Conservation (phyloP, 208 protist genomes). For the Trypanosoma brucei region DNA sequence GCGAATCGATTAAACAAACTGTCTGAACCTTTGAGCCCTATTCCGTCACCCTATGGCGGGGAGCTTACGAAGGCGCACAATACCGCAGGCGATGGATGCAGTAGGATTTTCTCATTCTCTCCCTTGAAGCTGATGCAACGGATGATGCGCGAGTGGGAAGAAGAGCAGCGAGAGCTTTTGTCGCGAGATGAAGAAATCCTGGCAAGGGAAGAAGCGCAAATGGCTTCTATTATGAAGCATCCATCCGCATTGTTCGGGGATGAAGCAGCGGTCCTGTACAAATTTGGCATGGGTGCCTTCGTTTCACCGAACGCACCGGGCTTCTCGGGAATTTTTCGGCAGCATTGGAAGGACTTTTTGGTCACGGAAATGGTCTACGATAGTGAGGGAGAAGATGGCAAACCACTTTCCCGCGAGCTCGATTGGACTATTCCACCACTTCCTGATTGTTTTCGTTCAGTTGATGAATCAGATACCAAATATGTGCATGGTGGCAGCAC, state of each 20-base stretch:
- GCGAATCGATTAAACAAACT: slow-evolving; percentile 14
- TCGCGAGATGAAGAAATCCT: slow-evolving; percentile 8
- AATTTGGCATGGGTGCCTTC: slow-evolving; percentile 77
- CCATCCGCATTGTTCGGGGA: slow-evolving; percentile 40
- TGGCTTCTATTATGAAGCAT: slow-evolving; percentile 27
- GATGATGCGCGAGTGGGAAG: slow-evolving; percentile 24
- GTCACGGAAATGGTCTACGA: slow-evolving; percentile 37
- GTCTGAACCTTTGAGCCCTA: neutral
- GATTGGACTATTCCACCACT: slow-evolving; percentile 53
- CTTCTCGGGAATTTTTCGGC: slow-evolving; percentile 66
- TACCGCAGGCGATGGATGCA: too few relatives aligned
- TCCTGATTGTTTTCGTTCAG: slow-evolving; percentile 19
- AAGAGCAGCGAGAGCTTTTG: slow-evolving; percentile 4
- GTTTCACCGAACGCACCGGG: slow-evolving; percentile 28
- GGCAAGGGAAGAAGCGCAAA: slow-evolving; percentile 12
- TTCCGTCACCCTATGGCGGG: too few relatives aligned
- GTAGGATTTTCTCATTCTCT: slow-evolving; percentile 15
- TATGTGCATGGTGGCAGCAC: neutral
- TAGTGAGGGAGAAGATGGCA: slow-evolving; percentile 12
- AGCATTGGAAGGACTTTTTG: slow-evolving; percentile 59
- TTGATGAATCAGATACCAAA: neutral
- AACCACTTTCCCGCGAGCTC: slow-evolving; percentile 31
- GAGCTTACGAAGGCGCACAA: too few relatives aligned
- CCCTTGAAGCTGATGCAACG: slow-evolving; percentile 25
- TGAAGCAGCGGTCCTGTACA: slow-evolving; percentile 45